A percentile compares a stretch with the other conserved stretches of the same genome.
Conservation (phyloP, 2,329 filamentous ascomycete species). For the Zasmidium cellare region DNA sequence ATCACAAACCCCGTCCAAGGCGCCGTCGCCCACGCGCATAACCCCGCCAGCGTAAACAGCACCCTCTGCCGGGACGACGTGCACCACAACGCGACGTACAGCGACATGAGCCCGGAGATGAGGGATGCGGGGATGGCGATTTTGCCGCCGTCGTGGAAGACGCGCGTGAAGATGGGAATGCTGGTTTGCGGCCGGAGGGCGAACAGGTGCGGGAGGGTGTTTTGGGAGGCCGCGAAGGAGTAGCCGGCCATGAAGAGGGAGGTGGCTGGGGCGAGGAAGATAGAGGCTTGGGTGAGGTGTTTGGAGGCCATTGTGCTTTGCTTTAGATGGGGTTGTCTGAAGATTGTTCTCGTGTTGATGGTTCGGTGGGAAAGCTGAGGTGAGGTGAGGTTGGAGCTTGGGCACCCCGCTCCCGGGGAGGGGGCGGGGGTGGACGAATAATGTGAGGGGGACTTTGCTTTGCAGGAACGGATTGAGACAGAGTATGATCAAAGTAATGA, state of each 20-base stretch:
- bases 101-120: neutral
- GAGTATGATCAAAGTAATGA: too few species aligned
- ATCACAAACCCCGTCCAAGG: constrained; percentile 8
- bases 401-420: too few species aligned
- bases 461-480: too few species aligned
- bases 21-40: neutral
- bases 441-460: too few species aligned
- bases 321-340: neutral
- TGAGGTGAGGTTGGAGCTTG: neutral
- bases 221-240: constrained; percentile 4
- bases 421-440: too few species aligned
- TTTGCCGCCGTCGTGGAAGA: neutral
- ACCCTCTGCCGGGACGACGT: neutral
- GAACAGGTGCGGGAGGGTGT: constrained; percentile 4
- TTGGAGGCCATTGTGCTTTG: constrained; percentile 3
- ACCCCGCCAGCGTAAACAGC: neutral
- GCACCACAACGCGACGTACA: neutral
- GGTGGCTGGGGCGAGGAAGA: constrained; percentile 9
- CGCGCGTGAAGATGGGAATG: constrained; percentile 4
- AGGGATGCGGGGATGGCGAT: constrained; percentile 1
- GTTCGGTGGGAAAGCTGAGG: neutral
- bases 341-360: neutral
- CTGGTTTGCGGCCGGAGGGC: constrained; percentile 1
- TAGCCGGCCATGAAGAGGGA: constrained; percentile 16
- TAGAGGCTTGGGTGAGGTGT: constrained; percentile 1